A percentile compares a stretch with the other conserved stretches of the same genome.
Evolutionary conservation across 2,329 filamentous ascomycete genomes (phyloP).

Genomic region (Fusarium metavorans): DNA sequence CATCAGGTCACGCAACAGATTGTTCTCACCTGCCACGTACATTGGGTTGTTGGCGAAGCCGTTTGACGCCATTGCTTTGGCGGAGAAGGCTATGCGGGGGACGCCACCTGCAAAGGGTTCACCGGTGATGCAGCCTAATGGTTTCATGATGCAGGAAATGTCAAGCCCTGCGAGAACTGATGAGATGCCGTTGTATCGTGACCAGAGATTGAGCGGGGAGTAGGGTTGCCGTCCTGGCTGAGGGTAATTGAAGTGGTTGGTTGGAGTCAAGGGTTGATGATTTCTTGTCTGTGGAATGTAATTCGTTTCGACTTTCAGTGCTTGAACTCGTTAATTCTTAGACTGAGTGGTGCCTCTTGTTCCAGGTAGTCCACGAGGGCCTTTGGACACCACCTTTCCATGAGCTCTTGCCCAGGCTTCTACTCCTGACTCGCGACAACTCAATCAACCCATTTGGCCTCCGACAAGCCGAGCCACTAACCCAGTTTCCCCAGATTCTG

Average conservation of each 20-base stretch:
- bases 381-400: background rate
- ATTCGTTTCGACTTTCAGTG: background rate
- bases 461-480: background rate
- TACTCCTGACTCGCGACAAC: background rate
- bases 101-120: background rate
- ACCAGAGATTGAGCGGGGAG: background rate
- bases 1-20: background rate
- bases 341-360: background rate
- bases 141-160: background rate
- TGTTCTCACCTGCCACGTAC: background rate
- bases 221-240: background rate
- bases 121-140: background rate
- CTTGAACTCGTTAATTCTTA: background rate
- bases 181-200: background rate
- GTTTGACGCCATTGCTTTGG: background rate
- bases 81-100: background rate
- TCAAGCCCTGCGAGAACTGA: background rate
- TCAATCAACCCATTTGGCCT: background rate
- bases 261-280: background rate
- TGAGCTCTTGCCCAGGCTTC: background rate
- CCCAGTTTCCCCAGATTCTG: background rate
- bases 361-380: background rate
- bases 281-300: background rate
- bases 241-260: background rate
- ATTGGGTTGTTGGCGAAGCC: background rate